A percentile compares a stretch with the other conserved stretches of the same genome.
These are phyloP conservation scores for Fusarium beomiforme DNA, from an alignment of 2,329 filamentous ascomycete genomes.

Conservation along the genomic window DNA sequence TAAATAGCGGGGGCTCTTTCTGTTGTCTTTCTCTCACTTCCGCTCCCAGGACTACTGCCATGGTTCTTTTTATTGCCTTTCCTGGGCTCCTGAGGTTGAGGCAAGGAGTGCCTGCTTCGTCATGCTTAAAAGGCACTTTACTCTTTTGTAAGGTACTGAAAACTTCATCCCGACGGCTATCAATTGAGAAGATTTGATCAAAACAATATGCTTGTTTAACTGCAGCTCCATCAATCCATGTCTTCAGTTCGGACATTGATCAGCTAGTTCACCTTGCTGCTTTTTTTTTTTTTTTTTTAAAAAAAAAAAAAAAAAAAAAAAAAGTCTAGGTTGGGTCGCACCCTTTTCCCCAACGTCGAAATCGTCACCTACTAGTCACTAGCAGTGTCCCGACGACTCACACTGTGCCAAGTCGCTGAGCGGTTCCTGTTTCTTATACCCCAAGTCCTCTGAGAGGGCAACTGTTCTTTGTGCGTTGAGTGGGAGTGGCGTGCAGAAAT, in stretches of 20 bases:
- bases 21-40: neutral
- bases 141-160: neutral
- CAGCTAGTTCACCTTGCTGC: conserved; percentile 16
- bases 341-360: conserved; percentile 5
- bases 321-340: conserved; percentile 7
- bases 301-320: too few relatives aligned
- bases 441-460: conserved; percentile 16
- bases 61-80: conserved; percentile 1
- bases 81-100: neutral
- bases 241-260: conserved; percentile 19
- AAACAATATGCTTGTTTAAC: conserved; percentile 21
- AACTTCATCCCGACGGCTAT: neutral
- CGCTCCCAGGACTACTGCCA: conserved; percentile 1
- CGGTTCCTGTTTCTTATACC: conserved; percentile 6
- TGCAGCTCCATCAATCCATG: conserved; percentile 7
- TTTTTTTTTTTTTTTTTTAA: neutral
- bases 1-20: conserved; percentile 10
- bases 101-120: neutral
- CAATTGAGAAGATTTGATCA: neutral
- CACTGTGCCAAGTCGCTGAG: conserved; percentile 1
- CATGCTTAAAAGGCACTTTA: neutral
- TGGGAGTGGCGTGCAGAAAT: conserved; percentile 21
- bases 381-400: conserved; percentile 25
- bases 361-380: conserved; percentile 29
- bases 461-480: conserved; percentile 19